Conservation (phyloP, 768 basidiomycete genomes). For the Amanita jacksonii region DNA sequence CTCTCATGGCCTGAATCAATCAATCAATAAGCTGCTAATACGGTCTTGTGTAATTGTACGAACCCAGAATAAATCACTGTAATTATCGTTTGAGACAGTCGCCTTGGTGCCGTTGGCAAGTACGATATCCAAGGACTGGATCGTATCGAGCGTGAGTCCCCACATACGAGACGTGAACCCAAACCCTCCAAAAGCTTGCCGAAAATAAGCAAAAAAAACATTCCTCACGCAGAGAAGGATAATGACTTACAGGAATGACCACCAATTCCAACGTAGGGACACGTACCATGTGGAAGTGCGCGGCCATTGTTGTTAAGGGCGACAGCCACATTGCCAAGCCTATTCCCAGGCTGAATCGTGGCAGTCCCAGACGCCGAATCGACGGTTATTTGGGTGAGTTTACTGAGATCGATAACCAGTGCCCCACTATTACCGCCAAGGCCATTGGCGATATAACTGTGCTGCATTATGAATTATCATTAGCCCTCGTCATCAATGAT, state of each 20-base stretch:
- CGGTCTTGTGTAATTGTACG: slow-evolving; percentile 5
- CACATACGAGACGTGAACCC: slow-evolving; percentile 27
- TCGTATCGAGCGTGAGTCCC: slow-evolving; percentile 25
- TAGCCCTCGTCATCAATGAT: neutral
- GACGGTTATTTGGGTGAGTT: slow-evolving; percentile 30
- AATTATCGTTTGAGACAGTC: slow-evolving; percentile 19
- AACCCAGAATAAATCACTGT: slow-evolving; percentile 40
- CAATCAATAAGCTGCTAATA: neutral
- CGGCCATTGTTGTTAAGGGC: slow-evolving; percentile 29
- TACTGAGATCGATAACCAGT: slow-evolving; percentile 36
- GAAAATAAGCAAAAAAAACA: no score
- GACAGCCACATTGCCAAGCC: slow-evolving; percentile 37
- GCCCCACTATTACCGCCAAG: slow-evolving; percentile 35
- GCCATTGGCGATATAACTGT: slow-evolving; percentile 41
- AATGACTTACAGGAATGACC: slow-evolving; percentile 32
- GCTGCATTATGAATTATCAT: slow-evolving; percentile 16
- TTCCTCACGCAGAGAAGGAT: neutral
- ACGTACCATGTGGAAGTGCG: slow-evolving; percentile 45
- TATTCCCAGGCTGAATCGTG: slow-evolving; percentile 32
- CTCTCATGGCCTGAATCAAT: slow-evolving; percentile 27
- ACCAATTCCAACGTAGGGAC: slow-evolving; percentile 44
- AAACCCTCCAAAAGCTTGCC: slow-evolving; percentile 21
- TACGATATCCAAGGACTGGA: slow-evolving; percentile 24
- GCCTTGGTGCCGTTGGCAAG: slow-evolving; percentile 24
- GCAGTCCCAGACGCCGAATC: slow-evolving; percentile 22